These are phyloP conservation scores for Chloranthus sessilifolius DNA, from an alignment of 164 flowering plant species.

Conservation along the genomic window DNA sequence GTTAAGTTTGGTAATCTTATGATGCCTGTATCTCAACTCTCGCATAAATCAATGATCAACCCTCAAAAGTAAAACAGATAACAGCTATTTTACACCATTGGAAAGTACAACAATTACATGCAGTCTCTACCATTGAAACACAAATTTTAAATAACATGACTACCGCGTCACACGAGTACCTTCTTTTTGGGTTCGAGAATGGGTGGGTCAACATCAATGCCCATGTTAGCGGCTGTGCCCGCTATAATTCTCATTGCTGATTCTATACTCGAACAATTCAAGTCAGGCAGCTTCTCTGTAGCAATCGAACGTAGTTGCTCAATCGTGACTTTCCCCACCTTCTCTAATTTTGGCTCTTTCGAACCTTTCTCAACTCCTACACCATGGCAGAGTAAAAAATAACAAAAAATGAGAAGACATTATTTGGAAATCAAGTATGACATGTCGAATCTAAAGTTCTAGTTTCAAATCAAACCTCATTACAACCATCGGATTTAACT, in stretches of 20 bases:
- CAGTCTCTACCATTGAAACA: too few species aligned
- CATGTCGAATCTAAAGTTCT: too few species aligned
- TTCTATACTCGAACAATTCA: constrained; percentile 78
- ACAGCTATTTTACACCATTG: too few species aligned
- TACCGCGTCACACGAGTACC: constrained; percentile 19
- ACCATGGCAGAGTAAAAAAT: not conserved
- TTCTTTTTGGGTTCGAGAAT: constrained; percentile 71
- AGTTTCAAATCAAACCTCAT: too few species aligned
- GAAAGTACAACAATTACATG: too few species aligned
- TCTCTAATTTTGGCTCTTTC: constrained; percentile 59
- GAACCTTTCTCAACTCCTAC: constrained; percentile 91
- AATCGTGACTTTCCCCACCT: constrained; percentile 80
- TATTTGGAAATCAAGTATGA: too few species aligned
- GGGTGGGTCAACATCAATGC: constrained; percentile 88
- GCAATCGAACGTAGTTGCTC: constrained; percentile 76
- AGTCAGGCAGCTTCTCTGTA: constrained; percentile 83
- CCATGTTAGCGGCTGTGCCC: constrained; percentile 99
- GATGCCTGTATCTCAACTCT: too few species aligned
- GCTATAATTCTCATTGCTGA: constrained; percentile 97
- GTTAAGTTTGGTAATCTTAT: too few species aligned
- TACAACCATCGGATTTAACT: too few species aligned
- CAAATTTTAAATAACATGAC: not conserved
- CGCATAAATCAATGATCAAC: too few species aligned
- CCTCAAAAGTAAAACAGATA: too few species aligned
- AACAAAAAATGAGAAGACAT: too few species aligned